Base-by-base conservation (phyloP, 176 grass and related monocot species). In the Dendrocalamus sinicus region DNA sequence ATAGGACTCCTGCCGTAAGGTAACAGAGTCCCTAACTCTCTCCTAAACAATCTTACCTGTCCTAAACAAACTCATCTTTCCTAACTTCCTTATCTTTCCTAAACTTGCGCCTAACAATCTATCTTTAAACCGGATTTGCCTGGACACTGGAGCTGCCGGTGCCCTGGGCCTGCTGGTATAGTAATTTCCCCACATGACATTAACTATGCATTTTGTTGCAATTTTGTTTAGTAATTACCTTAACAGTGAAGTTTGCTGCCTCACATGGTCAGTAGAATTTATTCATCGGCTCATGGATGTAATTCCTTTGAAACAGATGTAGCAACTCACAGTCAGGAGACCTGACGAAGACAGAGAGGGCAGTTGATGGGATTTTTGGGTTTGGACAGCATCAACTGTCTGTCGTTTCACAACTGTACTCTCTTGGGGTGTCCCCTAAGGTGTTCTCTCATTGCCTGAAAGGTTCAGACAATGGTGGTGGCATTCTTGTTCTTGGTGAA, bases 381-480 rank as follows among this genome's bases (percentile, higher is more conserved):
- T 98, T 98, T 80, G 96, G 96, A 52, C 96, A 91, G 74, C 91
- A 95, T 24, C 89, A 86, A 37, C 37, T 98, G 62, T 98, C 96
- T 61, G 96, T 98, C 30, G 44, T 98, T 85, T 95, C 96, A 15
- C 96, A 98, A 53, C 80, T 98, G 66, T 89, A 84, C 55, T 89
- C 89, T 84, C 70, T 79, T 57, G 96, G 96, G 28, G 88, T 95
- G 51, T 79, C 93, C 73, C 93, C 93, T 68, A 94, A 90, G 83
- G 92, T 90, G 15, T 98, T 98, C 55, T 98, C 96, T 45, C 96
- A 98, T 88, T 98, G 96, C 90, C 81, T 98, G 77, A 98, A 92
- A 91, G 93, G 96, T 67, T 95, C 93, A 61, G 90, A 96, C 15
- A 94, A 92, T 88, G 91, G 96, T 40, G 96, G 96, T 70, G 96